A percentile compares a stretch with the other conserved stretches of the same genome.
These are phyloP conservation scores for Annona cherimola DNA, from an alignment of 164 flowering plant species.

Conservation along the genomic window DNA sequence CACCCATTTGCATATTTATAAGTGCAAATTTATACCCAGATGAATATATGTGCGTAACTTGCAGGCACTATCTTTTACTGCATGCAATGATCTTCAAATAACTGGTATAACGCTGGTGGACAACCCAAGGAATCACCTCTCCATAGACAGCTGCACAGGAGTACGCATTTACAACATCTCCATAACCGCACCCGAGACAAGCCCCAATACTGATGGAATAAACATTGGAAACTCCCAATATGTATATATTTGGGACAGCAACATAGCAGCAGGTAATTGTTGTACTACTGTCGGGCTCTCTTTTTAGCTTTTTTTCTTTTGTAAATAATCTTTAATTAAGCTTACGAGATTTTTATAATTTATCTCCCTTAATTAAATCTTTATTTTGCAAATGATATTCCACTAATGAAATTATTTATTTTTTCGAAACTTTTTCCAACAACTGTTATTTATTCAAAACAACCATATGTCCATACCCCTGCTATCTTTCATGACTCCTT, in stretches of 20 bases:
- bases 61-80: not conserved
- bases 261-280: not conserved
- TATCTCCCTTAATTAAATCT: too few relatives aligned
- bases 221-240: conserved; percentile 19
- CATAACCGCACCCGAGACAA: conserved; percentile 39
- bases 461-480: too few relatives aligned
- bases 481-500: too few relatives aligned
- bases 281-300: not conserved
- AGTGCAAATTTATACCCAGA: too few relatives aligned
- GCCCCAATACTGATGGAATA: conserved; percentile 41
- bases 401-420: too few relatives aligned
- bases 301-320: not conserved
- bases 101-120: not conserved
- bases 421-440: too few relatives aligned
- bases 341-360: too few relatives aligned
- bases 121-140: conserved; percentile 5
- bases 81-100: not conserved
- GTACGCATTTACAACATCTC: conserved; percentile 13
- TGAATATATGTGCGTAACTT: too few relatives aligned
- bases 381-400: too few relatives aligned
- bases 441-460: too few relatives aligned
- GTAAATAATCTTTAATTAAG: not conserved
- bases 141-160: conserved; percentile 10
- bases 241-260: not conserved
- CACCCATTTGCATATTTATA: too few relatives aligned